These are phyloP conservation scores for Penicillium tannophilum DNA, from an alignment of 495 filamentous ascomycete genomes.

Conservation along the genomic window DNA sequence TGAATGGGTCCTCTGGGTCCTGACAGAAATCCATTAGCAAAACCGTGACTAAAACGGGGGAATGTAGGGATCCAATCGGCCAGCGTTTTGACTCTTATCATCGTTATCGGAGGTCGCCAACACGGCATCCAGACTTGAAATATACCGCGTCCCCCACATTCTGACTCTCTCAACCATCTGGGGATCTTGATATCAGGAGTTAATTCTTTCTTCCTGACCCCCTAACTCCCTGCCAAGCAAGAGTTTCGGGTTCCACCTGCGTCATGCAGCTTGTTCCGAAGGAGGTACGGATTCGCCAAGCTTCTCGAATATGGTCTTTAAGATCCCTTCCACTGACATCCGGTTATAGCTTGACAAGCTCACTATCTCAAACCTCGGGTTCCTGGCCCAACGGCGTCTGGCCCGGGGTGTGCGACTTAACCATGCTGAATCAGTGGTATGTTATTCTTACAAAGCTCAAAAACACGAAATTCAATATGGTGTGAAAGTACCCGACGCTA, in stretches of 20 bases:
- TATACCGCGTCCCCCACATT: slow-evolving; percentile 23
- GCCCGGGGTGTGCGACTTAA: slow-evolving; percentile 89
- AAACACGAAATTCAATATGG: not conserved
- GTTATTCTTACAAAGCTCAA: slow-evolving; percentile 25
- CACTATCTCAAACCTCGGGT: slow-evolving; percentile 84
- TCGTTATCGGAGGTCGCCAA: slow-evolving; percentile 4
- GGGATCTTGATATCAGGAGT: slow-evolving; percentile 4
- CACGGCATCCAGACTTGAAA: slow-evolving; percentile 9
- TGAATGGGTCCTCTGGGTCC: not conserved
- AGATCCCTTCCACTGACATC: not conserved
- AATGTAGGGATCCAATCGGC: slow-evolving; percentile 25
- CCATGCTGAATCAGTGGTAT: slow-evolving; percentile 85
- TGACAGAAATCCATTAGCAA: slow-evolving; percentile 12
- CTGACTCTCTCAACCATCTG: slow-evolving; percentile 9
- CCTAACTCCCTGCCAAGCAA: slow-evolving; percentile 12
- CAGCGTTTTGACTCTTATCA: slow-evolving; percentile 24
- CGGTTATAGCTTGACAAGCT: slow-evolving; percentile 86
- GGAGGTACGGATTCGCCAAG: slow-evolving; percentile 60
- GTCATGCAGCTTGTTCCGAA: slow-evolving; percentile 83
- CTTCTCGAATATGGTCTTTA: not conserved
- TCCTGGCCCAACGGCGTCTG: slow-evolving; percentile 85
- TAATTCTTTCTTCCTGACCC: not conserved
- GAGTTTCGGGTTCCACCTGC: slow-evolving; percentile 29
- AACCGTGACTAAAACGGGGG: slow-evolving; percentile 30
- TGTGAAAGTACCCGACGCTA: slow-evolving; percentile 2